Evolutionary conservation across 2,329 filamentous ascomycete species (phyloP), one percentile per base, ranked within the genome.

Genomic region (Curvularia lunata): DNA sequence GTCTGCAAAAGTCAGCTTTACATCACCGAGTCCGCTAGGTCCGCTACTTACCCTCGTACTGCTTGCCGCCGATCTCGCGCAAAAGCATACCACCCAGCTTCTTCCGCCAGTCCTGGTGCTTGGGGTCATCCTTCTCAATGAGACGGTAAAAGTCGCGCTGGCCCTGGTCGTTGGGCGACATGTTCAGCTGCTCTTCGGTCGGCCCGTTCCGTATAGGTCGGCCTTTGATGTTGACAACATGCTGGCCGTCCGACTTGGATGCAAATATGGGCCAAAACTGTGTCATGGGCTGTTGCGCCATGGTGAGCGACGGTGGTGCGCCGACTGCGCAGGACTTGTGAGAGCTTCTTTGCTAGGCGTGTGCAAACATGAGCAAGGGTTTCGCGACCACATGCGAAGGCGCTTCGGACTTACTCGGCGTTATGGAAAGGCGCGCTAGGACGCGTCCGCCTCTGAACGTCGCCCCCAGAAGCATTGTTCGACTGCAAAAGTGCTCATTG

Each of bases 41-140:
- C 19, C 25, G 5, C 25, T 32, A n/a, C 63, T 38, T 47, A 75
- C 70, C 70, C 56, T 75, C 72, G 51, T 75, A 63, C 54, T 68
- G 64, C 54, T 72, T 70, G 49, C 74, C 63, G 47, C 77, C 79
- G 42, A 86, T 67, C 64, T 84, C 80, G 63, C 81, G 75, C 66
- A 83, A 77, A 27, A 86, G 74, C 83, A 86, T 85, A n/a, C 82
- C 82, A 21, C 82, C 84, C 56, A 86, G 75, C 74, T 86, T 86
- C 59, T 84, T 77, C 54, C 84, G 77, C 84, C 84, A 86, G 63
- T 86, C 84, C 6, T 83, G 66, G 62, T 83, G 80, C 67, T 85
- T 86, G 5, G 78, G 70, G 61, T 85, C 82, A 45, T 84, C 80
- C 9, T 75, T 70, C 10, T 77, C 76, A 6, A 85, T 77, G 60